phyloP scores from a whole-genome alignment of 495 filamentous ascomycete genomes.

The Annulohypoxylon bovei region DNA sequence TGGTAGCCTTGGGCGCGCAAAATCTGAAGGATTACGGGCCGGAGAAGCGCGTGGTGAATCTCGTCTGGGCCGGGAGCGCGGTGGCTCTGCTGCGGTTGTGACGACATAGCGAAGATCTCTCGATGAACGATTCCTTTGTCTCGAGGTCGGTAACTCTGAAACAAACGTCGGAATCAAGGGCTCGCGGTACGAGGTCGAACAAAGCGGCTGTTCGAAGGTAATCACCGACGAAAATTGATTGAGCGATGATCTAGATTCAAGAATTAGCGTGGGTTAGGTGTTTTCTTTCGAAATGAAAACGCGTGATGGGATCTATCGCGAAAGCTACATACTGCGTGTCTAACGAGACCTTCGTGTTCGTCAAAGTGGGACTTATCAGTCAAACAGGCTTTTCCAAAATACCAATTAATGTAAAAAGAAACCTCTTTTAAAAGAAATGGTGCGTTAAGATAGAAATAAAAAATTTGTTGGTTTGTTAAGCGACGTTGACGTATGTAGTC shows the following conservation, averaged over 20 bases:
- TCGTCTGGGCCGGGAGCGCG: slow-evolving; percentile 16
- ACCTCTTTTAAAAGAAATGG: neutral
- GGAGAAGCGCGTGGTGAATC: slow-evolving; percentile 71
- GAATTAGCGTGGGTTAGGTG: neutral
- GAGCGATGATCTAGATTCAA: neutral
- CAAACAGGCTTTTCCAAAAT: neutral
- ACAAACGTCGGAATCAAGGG: neutral
- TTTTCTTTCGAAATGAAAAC: neutral
- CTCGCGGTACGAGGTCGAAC: neutral
- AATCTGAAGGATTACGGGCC: slow-evolving; percentile 84
- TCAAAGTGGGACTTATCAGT: neutral
- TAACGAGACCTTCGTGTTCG: neutral
- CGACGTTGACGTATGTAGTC: neutral
- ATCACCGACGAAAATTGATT: neutral
- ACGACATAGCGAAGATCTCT: slow-evolving; percentile 7
- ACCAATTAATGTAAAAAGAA: neutral
- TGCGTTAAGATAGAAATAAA: neutral
- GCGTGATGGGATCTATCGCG: neutral
- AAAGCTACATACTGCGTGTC: neutral
- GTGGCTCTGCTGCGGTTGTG: neutral
- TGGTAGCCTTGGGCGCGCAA: slow-evolving; percentile 89
- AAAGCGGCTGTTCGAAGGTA: neutral
- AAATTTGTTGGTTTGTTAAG: neutral
- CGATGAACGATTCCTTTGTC: neutral
- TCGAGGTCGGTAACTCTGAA: neutral